Evolutionary conservation across 2,329 filamentous ascomycete genomes (phyloP).

Genomic region (Fonsecaea monophora): DNA sequence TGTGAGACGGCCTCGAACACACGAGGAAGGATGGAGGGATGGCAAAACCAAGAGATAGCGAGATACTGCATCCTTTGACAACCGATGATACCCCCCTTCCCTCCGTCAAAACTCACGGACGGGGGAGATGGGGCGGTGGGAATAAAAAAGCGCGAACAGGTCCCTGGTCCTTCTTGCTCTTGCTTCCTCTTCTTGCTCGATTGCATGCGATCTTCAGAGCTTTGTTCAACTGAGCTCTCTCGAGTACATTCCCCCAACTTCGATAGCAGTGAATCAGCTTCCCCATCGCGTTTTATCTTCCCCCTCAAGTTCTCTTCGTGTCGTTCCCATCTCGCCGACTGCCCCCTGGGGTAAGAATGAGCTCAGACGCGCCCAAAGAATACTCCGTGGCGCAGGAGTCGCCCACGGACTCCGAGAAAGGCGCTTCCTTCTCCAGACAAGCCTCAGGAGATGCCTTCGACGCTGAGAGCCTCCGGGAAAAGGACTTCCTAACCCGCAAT

Average conservation of each 20-base stretch:
- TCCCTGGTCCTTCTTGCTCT: neutral
- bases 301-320: neutral
- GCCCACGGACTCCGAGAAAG: slow-evolving; percentile 23
- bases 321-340: neutral
- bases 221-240: neutral
- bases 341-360: neutral
- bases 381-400: slow-evolving; percentile 11
- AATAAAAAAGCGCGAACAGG: slow-evolving; percentile 14
- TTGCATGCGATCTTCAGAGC: slow-evolving; percentile 1
- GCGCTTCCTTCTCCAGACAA: neutral
- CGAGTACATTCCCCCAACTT: neutral
- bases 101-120: neutral
- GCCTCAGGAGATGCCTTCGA: slow-evolving; percentile 16
- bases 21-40: neutral
- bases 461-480: slow-evolving; percentile 31
- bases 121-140: slow-evolving; percentile 2
- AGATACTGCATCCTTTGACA: slow-evolving; percentile 3
- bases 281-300: neutral
- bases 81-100: slow-evolving; percentile 5
- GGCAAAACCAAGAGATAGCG: slow-evolving; percentile 15
- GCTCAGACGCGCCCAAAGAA: slow-evolving; percentile 10
- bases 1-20: slow-evolving; percentile 8
- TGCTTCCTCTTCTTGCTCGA: neutral
- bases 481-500: slow-evolving; percentile 41
- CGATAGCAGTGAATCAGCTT: neutral